phyloP scores from a whole-genome alignment of 257 asterid genomes.

The Jacaranda copaia region DNA sequence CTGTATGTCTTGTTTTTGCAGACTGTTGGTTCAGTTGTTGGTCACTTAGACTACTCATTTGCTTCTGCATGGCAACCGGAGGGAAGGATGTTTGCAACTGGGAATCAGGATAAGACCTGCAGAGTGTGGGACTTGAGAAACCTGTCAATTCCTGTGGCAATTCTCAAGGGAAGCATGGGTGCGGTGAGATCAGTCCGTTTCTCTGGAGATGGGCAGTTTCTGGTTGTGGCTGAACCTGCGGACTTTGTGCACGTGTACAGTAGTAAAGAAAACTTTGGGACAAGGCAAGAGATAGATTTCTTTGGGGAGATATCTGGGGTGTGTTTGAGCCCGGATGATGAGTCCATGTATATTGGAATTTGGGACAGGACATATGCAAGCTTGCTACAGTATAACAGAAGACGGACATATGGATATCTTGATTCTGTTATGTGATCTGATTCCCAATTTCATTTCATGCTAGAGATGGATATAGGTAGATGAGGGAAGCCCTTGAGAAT shows the following conservation, averaged over 20 bases:
- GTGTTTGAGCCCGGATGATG: conserved; percentile 72
- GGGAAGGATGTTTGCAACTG: conserved; percentile 69
- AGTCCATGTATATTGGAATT: conserved; percentile 65
- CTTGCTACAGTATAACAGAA: conserved; percentile 67
- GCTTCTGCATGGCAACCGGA: conserved; percentile 84
- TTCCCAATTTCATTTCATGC: neutral
- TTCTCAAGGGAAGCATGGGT: conserved; percentile 70
- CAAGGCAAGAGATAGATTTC: conserved; percentile 72
- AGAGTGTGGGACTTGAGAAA: conserved; percentile 78
- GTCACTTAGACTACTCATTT: conserved; percentile 78
- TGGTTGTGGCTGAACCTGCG: conserved; percentile 76
- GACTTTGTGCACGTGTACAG: conserved; percentile 76
- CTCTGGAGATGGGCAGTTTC: conserved; percentile 71
- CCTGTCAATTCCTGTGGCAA: conserved; percentile 47
- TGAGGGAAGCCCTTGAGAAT: too few species aligned
- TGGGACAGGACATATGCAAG: conserved; percentile 85
- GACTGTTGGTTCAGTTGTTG: conserved; percentile 61
- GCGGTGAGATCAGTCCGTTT: conserved; percentile 72
- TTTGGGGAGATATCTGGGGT: conserved; percentile 85
- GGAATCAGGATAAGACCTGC: conserved; percentile 84
- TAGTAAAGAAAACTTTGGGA: conserved; percentile 50
- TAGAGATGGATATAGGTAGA: neutral
- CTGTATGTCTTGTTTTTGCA: conserved; percentile 25
- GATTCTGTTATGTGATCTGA: conserved; percentile 51
- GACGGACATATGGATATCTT: conserved; percentile 55